Conservation (phyloP, 1,284 basidiomycete genomes). For the Ganoderma sinense region DNA sequence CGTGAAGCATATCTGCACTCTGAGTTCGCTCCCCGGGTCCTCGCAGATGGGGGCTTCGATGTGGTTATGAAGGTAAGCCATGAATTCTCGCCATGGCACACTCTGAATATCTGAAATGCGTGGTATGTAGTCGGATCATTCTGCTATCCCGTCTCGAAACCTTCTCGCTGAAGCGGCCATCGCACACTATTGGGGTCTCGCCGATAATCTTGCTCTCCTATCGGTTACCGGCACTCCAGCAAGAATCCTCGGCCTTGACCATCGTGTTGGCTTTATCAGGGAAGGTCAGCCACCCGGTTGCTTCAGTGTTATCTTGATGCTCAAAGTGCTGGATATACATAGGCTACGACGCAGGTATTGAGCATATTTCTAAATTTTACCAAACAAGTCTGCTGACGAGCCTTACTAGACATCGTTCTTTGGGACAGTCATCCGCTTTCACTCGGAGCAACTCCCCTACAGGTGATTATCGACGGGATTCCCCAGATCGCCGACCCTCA, state of each 20-base stretch:
- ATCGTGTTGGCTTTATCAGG: conserved; percentile 70
- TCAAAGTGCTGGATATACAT: conserved; percentile 7
- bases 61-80: conserved; percentile 72
- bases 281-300: conserved; percentile 43
- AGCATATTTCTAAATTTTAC: neutral
- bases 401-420: conserved; percentile 77
- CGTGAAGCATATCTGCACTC: conserved; percentile 82
- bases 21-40: conserved; percentile 79
- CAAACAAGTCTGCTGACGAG: neutral
- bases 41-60: conserved; percentile 69
- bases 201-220: conserved; percentile 54
- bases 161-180: conserved; percentile 77
- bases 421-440: conserved; percentile 90
- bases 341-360: conserved; percentile 46
- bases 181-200: conserved; percentile 66
- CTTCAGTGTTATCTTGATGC: conserved; percentile 4
- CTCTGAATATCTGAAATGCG: neutral
- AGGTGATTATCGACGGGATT: conserved; percentile 77
- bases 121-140: conserved; percentile 64
- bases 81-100: neutral
- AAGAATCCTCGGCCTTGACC: conserved; percentile 65
- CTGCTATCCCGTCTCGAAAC: conserved; percentile 70
- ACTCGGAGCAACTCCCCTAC: conserved; percentile 73
- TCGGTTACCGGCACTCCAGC: conserved; percentile 73
- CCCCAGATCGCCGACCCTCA: conserved; percentile 56